These are phyloP conservation scores for Fusarium lateritium DNA, from an alignment of 2,329 filamentous ascomycete genomes.

Conservation along the genomic window DNA sequence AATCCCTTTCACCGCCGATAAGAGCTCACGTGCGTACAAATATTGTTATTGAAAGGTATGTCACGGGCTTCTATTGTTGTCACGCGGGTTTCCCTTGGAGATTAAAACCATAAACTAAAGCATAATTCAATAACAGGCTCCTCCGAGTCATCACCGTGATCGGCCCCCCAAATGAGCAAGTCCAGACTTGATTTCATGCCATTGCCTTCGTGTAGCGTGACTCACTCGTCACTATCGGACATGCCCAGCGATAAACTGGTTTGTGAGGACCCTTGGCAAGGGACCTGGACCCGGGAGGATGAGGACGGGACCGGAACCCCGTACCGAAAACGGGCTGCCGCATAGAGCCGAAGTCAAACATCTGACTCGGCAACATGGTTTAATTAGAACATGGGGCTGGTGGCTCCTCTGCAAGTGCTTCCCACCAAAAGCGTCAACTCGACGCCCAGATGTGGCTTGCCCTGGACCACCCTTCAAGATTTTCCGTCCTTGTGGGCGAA, in stretches of 20 bases:
- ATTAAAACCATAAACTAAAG: conserved; percentile 24
- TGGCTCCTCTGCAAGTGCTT: conserved; percentile 40
- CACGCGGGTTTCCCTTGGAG: conserved; percentile 17
- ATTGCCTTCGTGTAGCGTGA: conserved; percentile 35
- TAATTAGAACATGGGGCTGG: conserved; percentile 41
- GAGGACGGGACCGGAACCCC: conserved; percentile 33
- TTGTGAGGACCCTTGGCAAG: conserved; percentile 27
- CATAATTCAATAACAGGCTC: conserved; percentile 15
- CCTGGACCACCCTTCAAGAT: conserved; percentile 36
- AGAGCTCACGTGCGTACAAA: conserved; percentile 20
- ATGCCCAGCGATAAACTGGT: conserved; percentile 28
- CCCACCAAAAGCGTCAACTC: conserved; percentile 41
- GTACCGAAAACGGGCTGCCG: conserved; percentile 39
- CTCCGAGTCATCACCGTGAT: conserved; percentile 38
- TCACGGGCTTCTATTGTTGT: conserved; percentile 34
- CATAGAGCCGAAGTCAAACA: conserved; percentile 41
- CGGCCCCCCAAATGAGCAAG: conserved; percentile 2
- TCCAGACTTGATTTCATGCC: conserved; percentile 22
- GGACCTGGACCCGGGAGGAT: conserved; percentile 27
- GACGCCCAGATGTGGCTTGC: conserved; percentile 45
- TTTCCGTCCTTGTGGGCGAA: conserved; percentile 47
- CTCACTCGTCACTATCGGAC: conserved; percentile 25
- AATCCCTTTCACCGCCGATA: conserved; percentile 32
- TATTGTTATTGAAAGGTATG: not conserved
- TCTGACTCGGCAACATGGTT: conserved; percentile 50